Base-by-base conservation (phyloP, 495 filamentous ascomycete species). In the Penicillium canariense region DNA sequence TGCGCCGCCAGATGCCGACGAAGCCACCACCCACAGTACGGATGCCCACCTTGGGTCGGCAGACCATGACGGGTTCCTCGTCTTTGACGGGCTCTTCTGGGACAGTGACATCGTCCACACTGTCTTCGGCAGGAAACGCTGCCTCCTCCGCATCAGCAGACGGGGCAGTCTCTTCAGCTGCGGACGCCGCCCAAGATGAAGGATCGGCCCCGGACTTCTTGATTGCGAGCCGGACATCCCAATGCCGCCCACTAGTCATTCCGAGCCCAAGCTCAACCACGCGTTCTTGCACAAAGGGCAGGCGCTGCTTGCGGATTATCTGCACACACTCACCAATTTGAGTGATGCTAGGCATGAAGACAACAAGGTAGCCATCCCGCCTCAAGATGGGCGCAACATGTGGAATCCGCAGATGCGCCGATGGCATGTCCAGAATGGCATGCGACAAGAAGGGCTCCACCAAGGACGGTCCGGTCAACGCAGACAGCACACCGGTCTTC, bases 291-390 rank as follows among this genome's bases (percentile, higher is more conserved):
- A 79, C 66, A 25, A 89, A 72, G 1, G 81, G 80, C 36, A 89
- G 54, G 15, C 59, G 70, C 17, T 79, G 58, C 10, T 71, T 58
- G 36, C 74, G 80, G 28, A 87, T 78, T 12, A 70, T 44, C 46
- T 79, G 70, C 35, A 90, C 67, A 46, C 81, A 84, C 1, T 80
- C 73, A 31, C 74, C 79, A 52, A 92, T 87, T 68, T 92, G 89
- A 5, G 87, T 90, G 52, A 93, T 82, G 56, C 82, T 88, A 3
- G 89, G 89, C 67, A 81, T 83, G 65, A 89, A 93, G 15, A 89
- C 81, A 22, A 83, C 71, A 2, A 93, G 68, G 4, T 78, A 61
- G 1, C 87, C 89, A 66, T 87, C 77, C 0, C 75, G 69, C 20
- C 76, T 75, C 51, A 92, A 63, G n/a, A 82, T 77, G 11, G 77